Evolutionary conservation across 306 rosid species (phyloP).

Genomic region (Cotoneaster glaucophyllus): DNA sequence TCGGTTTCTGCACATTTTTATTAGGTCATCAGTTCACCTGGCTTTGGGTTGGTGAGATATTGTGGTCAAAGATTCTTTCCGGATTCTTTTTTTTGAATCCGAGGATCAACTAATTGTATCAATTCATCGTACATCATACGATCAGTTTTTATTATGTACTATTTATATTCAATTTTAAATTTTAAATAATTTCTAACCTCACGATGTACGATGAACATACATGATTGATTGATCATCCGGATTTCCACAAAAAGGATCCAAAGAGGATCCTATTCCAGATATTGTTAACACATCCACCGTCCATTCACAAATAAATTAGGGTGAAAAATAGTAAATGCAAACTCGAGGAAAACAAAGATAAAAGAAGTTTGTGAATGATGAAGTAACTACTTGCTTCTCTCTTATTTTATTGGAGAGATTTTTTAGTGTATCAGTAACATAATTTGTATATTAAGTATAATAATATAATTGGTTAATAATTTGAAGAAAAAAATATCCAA

Average conservation of each 20-base stretch:
- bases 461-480: too few species aligned
- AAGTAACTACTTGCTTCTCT: not conserved
- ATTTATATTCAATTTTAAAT: too few species aligned
- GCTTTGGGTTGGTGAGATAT: not conserved
- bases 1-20: not conserved
- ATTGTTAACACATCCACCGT: not conserved
- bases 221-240: too few species aligned
- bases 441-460: too few species aligned
- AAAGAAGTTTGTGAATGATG: not conserved
- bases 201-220: too few species aligned
- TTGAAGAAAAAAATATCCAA: too few species aligned
- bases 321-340: not conserved
- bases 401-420: not conserved
- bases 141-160: fast-evolving
- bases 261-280: too few species aligned
- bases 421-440: too few species aligned
- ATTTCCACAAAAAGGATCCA: too few species aligned
- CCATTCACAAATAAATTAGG: not conserved
- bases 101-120: fast-evolving
- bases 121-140: fast-evolving
- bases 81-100: too few species aligned
- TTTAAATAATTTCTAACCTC: fast-evolving
- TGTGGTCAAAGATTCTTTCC: too few species aligned
- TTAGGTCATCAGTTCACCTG: not conserved
- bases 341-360: not conserved